phyloP scores from a whole-genome alignment of 106 monocot genomes.

The Agapanthus africanus region DNA sequence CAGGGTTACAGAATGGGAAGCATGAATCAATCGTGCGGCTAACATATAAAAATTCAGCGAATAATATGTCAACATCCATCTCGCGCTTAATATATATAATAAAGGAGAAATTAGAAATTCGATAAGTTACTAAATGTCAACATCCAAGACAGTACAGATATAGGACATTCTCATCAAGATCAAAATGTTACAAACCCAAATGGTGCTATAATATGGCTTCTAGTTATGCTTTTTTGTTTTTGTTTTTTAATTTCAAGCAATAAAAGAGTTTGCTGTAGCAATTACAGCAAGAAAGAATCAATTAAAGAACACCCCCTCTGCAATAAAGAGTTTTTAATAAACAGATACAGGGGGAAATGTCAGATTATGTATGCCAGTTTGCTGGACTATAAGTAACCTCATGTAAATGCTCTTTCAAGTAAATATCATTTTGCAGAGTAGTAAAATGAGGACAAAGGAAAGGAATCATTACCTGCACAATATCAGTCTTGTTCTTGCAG shows the following conservation, averaged over 20 bases:
- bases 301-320: too few relatives aligned
- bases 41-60: too few relatives aligned
- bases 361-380: neutral
- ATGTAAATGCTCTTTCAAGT: neutral
- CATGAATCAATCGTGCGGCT: too few relatives aligned
- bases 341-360: neutral
- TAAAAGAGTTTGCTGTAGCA: too few relatives aligned
- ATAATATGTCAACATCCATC: too few relatives aligned
- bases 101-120: too few relatives aligned
- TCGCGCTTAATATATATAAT: too few relatives aligned
- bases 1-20: too few relatives aligned
- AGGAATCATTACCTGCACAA: slow-evolving; percentile 65
- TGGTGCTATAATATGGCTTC: neutral
- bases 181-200: neutral
- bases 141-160: neutral
- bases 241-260: too few relatives aligned
- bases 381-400: neutral
- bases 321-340: neutral
- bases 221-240: too few relatives aligned
- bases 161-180: neutral
- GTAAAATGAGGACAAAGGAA: neutral
- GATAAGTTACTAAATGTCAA: neutral
- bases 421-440: neutral
- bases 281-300: too few relatives aligned
- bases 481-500: slow-evolving; percentile 98